Conservation (phyloP, 2,329 filamentous ascomycete genomes). For the Colletotrichum neosansevieriae region DNA sequence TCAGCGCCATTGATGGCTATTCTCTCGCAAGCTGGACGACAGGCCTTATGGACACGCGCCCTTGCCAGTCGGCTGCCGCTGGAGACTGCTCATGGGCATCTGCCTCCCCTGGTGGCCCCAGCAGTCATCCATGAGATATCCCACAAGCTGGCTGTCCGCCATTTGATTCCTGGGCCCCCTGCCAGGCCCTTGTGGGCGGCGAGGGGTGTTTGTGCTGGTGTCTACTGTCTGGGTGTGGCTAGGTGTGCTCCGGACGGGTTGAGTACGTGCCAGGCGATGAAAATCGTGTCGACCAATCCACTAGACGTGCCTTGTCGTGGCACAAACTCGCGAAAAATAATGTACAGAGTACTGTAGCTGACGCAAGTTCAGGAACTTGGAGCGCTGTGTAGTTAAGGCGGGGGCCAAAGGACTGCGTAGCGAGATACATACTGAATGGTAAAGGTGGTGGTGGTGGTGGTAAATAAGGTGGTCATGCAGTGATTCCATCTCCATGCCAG, state of each 20-base stretch:
- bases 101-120: neutral
- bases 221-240: constrained; percentile 12
- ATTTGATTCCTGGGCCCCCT: constrained; percentile 5
- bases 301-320: neutral
- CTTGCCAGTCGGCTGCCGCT: no score
- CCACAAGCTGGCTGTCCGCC: constrained; percentile 30
- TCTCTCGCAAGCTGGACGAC: no score
- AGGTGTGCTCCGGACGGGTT: constrained; percentile 19
- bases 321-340: constrained; percentile 9
- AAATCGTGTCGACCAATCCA: constrained; percentile 10
- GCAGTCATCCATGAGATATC: constrained; percentile 23
- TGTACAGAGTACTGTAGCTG: neutral
- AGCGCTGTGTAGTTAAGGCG: no score
- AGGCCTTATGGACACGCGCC: no score
- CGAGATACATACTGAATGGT: neutral
- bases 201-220: neutral
- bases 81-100: neutral
- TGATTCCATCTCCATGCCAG: neutral
- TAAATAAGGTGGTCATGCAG: no score
- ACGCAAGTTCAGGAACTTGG: neutral
- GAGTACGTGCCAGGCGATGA: constrained; percentile 17
- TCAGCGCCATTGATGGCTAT: neutral
- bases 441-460: neutral
- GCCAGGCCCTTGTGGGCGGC: constrained; percentile 14
- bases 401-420: no score